A percentile compares a stretch with the other conserved stretches of the same genome.
These are phyloP conservation scores for Aspergillus tamarii DNA, from an alignment of 2,329 filamentous ascomycete genomes.

Conservation along the genomic window DNA sequence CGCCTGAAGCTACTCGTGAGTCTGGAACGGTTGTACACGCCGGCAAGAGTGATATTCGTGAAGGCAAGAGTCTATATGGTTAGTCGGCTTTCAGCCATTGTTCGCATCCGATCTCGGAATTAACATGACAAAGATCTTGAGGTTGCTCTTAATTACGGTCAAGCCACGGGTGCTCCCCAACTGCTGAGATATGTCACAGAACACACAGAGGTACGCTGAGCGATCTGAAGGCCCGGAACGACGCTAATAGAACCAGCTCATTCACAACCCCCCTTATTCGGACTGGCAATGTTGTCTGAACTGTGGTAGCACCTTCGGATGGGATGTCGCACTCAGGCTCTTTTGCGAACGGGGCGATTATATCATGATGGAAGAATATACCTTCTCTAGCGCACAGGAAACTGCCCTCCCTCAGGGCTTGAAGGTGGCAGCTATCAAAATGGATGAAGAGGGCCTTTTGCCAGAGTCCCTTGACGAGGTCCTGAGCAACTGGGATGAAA, in stretches of 20 bases:
- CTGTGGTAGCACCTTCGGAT: conserved; percentile 80
- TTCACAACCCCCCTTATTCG: conserved; percentile 81
- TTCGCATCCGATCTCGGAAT: not conserved
- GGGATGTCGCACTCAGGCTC: conserved; percentile 83
- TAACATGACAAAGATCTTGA: conserved; percentile 66
- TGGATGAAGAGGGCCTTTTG: conserved; percentile 69
- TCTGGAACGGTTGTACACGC: conserved; percentile 65
- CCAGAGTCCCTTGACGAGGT: conserved; percentile 65
- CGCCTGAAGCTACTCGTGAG: conserved; percentile 66
- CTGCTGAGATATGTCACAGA: conserved; percentile 89
- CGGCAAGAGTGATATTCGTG: conserved; percentile 80
- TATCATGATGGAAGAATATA: conserved; percentile 86
- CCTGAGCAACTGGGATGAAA: conserved; percentile 66
- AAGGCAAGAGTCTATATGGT: conserved; percentile 61
- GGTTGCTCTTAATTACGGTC: conserved; percentile 90
- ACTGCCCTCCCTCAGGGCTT: conserved; percentile 66
- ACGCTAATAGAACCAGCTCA: conserved; percentile 54
- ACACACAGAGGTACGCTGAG: conserved; percentile 72
- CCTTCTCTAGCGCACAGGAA: conserved; percentile 77
- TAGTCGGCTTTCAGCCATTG: conserved; percentile 14
- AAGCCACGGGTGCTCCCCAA: conserved; percentile 82
- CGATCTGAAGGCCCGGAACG: not conserved
- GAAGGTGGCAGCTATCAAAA: conserved; percentile 61
- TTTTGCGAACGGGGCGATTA: conserved; percentile 76
- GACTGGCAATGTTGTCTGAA: conserved; percentile 88